Evolutionary conservation across 805 yeast species (phyloP).

Genomic region (Candida peoriensis): DNA sequence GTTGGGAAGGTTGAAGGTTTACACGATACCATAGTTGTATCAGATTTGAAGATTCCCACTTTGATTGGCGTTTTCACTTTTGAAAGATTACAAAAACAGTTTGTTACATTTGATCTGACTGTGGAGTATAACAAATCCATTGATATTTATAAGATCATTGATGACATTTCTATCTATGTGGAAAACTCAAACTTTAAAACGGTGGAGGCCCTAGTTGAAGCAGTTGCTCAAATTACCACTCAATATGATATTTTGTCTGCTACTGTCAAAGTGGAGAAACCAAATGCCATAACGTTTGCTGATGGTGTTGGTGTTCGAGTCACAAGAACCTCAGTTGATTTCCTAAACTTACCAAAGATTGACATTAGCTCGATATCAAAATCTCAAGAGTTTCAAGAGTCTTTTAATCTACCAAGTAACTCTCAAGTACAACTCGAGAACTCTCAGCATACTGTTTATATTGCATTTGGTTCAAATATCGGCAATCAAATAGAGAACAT

Average conservation of each 20-base stretch:
- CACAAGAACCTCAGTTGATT: conserved; percentile 39
- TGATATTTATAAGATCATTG: conserved; percentile 37
- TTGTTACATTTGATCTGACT: conserved; percentile 52
- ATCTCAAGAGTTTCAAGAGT: conserved; percentile 3
- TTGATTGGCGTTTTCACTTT: conserved; percentile 92
- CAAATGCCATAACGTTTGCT: conserved; percentile 82
- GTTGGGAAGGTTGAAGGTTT: conserved; percentile 6
- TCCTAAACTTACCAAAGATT: conserved; percentile 23
- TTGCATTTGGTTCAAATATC: conserved; percentile 88
- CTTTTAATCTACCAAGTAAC: conserved; percentile 19
- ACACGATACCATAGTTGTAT: conserved; percentile 32
- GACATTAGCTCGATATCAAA: conserved; percentile 3
- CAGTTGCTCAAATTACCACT: conserved; percentile 56
- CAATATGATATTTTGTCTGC: conserved; percentile 36
- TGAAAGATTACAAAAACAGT: conserved; percentile 80
- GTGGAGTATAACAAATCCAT: conserved; percentile 35
- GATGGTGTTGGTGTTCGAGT: conserved; percentile 88
- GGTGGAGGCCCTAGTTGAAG: conserved; percentile 83
- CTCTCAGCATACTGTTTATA: conserved; percentile 47
- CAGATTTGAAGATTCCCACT: conserved; percentile 55
- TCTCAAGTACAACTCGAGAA: not conserved
- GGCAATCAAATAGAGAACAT: conserved; percentile 72
- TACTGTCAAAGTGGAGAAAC: conserved; percentile 68
- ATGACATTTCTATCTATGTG: conserved; percentile 52
- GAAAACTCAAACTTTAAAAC: conserved; percentile 82